Percentiles rank a stretch among this genome's conserved stretches.
Conservation (phyloP, 2,329 filamentous ascomycete species). For the Neospermospora avenae region DNA sequence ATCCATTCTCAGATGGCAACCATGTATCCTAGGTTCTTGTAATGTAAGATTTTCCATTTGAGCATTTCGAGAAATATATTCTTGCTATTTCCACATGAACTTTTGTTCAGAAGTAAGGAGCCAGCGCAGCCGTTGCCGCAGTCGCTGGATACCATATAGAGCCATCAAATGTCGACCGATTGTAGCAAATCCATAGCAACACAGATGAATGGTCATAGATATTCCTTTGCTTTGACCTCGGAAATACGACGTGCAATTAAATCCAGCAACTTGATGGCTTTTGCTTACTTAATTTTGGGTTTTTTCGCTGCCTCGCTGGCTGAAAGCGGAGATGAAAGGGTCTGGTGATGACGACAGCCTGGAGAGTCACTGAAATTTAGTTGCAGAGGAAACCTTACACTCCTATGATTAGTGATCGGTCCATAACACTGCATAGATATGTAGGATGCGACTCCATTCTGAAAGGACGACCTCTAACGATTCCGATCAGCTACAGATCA, state of each 20-base stretch:
- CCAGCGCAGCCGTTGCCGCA: conserved; percentile 39
- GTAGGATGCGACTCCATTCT: too few relatives aligned
- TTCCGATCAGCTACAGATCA: too few relatives aligned
- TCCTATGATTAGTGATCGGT: too few relatives aligned
- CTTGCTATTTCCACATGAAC: conserved; percentile 45
- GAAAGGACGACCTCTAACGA: too few relatives aligned
- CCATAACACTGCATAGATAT: too few relatives aligned
- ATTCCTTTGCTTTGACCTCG: conserved; percentile 3
- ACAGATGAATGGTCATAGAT: background rate
- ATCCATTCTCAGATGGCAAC: too few relatives aligned
- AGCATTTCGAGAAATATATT: conserved; percentile 39
- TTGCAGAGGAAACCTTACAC: too few relatives aligned
- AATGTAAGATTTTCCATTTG: conserved; percentile 19
- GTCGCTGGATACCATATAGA: conserved; percentile 45
- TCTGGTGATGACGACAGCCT: background rate
- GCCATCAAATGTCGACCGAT: conserved; percentile 49
- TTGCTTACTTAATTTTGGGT: background rate
- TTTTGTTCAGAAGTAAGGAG: conserved; percentile 41
- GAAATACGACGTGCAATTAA: conserved; percentile 4
- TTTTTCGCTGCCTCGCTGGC: background rate
- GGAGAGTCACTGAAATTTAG: background rate
- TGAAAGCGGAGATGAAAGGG: background rate
- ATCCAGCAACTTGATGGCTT: background rate
- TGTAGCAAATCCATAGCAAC: background rate
- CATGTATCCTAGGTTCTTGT: too few relatives aligned